A percentile compares a stretch with the other conserved stretches of the same genome.
These are phyloP conservation scores for Cladophialophora yegresii DNA, from an alignment of 2,329 filamentous ascomycete genomes.

Conservation along the genomic window DNA sequence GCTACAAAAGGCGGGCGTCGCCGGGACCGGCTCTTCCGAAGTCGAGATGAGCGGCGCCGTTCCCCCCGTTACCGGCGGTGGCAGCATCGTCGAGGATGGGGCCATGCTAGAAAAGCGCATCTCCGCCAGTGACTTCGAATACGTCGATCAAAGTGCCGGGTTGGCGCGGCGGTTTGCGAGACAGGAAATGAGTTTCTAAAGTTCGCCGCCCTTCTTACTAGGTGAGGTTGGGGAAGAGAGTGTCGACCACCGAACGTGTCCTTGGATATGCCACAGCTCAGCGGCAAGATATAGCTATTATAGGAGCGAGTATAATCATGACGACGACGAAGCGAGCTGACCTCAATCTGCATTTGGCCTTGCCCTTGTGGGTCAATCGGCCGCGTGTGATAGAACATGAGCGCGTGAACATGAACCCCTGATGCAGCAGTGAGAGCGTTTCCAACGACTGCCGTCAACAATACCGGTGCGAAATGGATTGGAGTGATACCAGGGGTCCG, in stretches of 20 bases:
- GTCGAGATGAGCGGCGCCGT: conserved; percentile 25
- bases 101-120: conserved; percentile 16
- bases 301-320: not conserved
- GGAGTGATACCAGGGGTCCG: not conserved
- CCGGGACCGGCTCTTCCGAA: not conserved
- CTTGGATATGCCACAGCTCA: not conserved
- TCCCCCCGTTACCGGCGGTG: not conserved
- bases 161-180: conserved; percentile 23
- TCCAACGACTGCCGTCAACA: not conserved
- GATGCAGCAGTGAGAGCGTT: not conserved
- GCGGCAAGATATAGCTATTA: not conserved
- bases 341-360: not conserved
- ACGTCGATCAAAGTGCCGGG: conserved; percentile 20
- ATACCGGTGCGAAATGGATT: not conserved
- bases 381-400: not conserved
- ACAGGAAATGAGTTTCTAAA: not conserved
- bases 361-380: not conserved
- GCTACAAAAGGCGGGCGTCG: conserved; percentile 3
- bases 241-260: not conserved
- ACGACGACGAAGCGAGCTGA: not conserved
- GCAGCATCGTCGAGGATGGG: conserved; percentile 6
- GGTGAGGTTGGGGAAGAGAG: not conserved
- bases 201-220: not conserved
- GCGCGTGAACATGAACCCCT: not conserved
- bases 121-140: conserved; percentile 24